Conservation (phyloP, 305 asterid genomes). For the Fraxinus latifolia region DNA sequence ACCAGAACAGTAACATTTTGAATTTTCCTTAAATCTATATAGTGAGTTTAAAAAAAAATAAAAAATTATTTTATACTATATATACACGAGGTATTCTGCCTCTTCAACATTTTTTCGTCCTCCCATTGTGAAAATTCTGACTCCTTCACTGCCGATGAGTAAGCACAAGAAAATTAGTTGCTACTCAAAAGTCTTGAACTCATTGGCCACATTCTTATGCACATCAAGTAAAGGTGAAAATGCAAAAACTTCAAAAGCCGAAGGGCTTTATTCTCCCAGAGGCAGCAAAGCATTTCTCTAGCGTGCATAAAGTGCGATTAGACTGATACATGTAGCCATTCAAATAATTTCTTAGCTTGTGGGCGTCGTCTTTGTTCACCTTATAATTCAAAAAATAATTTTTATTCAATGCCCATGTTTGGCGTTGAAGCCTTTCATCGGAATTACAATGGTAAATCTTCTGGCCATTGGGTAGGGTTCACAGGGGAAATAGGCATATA, state of each 20-base stretch:
- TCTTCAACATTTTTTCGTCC: too few relatives aligned
- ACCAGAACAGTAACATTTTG: not conserved
- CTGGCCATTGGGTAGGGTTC: not conserved
- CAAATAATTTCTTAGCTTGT: not conserved
- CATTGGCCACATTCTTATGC: not conserved
- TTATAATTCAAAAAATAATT: too few relatives aligned
- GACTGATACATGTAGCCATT: too few relatives aligned
- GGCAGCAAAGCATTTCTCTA: not conserved
- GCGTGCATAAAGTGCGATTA: not conserved
- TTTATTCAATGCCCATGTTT: not conserved
- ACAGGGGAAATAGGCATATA: not conserved
- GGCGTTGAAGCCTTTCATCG: not conserved
- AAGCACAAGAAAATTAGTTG: too few relatives aligned
- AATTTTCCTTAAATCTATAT: too few relatives aligned
- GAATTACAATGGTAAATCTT: not conserved
- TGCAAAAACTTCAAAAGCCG: too few relatives aligned
- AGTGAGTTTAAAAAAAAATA: too few relatives aligned
- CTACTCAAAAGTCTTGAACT: not conserved
- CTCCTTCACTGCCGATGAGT: too few relatives aligned
- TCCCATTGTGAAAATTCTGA: too few relatives aligned
- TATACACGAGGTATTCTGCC: too few relatives aligned
- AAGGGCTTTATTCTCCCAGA: too few relatives aligned
- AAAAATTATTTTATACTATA: too few relatives aligned
- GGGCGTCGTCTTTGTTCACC: not conserved
- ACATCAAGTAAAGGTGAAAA: not conserved